These are phyloP conservation scores for Cicer cuneatum DNA, from an alignment of 306 rosid genomes.

Conservation along the genomic window DNA sequence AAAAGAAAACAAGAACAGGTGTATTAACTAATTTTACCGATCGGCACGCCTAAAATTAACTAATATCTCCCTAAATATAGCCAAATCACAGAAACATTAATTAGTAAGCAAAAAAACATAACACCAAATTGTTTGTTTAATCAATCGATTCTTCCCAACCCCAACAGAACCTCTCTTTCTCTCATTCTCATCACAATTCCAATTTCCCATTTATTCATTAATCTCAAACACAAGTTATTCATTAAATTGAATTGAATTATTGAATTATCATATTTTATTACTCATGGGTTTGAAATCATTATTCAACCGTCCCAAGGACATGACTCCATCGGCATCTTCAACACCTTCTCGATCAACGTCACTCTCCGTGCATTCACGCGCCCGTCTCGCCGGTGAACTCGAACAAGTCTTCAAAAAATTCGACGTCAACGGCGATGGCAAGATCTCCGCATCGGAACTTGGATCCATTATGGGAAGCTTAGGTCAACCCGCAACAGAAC, in stretches of 20 bases:
- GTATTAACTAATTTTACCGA: constrained; percentile 5
- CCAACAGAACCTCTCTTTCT: neutral
- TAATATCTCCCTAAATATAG: constrained; percentile 1
- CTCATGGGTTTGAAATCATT: constrained; percentile 69
- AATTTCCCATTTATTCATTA: no score
- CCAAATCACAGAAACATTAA: neutral
- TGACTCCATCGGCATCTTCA: neutral
- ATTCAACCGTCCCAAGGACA: constrained; percentile 61
- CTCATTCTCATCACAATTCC: neutral
- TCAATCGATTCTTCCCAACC: neutral
- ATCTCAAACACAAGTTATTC: no score
- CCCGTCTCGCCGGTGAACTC: constrained; percentile 63
- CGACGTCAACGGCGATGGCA: constrained; percentile 91
- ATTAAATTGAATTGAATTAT: neutral
- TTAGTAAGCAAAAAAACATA: neutral
- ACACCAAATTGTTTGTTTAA: no score
- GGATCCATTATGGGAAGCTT: constrained; percentile 76
- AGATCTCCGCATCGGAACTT: constrained; percentile 83
- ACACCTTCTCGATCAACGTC: constrained; percentile 46
- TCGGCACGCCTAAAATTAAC: constrained; percentile 17
- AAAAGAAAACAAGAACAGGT: no score
- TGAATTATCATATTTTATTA: neutral
- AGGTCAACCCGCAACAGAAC: constrained; percentile 63
- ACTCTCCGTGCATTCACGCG: constrained; percentile 47
- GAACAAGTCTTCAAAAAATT: constrained; percentile 80